phyloP scores from a whole-genome alignment of 176 grass and related monocot species.

The Coix lacrymajobi region DNA sequence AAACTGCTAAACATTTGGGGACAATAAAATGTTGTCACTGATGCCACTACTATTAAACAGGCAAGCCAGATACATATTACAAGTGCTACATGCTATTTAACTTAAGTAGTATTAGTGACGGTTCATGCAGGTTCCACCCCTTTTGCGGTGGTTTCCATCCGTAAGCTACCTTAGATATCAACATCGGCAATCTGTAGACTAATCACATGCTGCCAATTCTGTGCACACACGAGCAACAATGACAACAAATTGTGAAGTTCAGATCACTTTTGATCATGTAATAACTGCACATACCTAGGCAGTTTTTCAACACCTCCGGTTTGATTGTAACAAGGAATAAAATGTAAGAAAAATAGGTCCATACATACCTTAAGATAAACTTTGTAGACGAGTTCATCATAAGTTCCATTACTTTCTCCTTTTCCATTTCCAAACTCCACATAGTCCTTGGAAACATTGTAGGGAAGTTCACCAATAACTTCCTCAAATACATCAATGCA shows the following conservation, averaged over 20 bases:
- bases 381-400: constrained; percentile 63
- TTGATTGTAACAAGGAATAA: not conserved
- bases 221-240: not conserved
- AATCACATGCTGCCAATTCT: not conserved
- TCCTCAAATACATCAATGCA: constrained; percentile 54
- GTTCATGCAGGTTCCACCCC: not conserved
- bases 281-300: not conserved
- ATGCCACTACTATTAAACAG: not conserved
- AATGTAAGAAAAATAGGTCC: not conserved
- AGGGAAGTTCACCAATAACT: constrained; percentile 30
- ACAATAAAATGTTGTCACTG: constrained; percentile 1
- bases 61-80: not conserved
- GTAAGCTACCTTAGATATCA: not conserved
- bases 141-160: not conserved
- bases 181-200: not conserved
- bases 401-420: constrained; percentile 46
- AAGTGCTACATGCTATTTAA: not conserved
- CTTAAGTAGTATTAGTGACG: not conserved
- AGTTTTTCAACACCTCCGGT: not conserved
- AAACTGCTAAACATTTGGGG: not conserved
- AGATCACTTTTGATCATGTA: not conserved
- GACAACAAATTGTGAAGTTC: not conserved
- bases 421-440: constrained; percentile 18
- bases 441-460: not conserved
- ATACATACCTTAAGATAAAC: constrained; percentile 59